These are phyloP conservation scores for Malus sieversii DNA, from an alignment of 306 rosid genomes.

Conservation along the genomic window DNA sequence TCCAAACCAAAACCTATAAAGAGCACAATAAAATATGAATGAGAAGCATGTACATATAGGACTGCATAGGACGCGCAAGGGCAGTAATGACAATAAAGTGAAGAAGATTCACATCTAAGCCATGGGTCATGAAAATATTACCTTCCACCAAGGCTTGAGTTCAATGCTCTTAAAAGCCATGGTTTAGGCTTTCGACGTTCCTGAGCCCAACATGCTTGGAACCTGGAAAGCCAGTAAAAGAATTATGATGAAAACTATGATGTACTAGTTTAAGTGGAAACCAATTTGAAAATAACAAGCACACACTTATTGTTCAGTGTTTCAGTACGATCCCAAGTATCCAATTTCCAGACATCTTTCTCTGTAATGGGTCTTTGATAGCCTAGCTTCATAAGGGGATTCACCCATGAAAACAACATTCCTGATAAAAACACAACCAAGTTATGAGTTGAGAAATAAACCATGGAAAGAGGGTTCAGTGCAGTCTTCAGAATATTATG, in stretches of 20 bases:
- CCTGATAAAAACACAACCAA: conserved; percentile 34
- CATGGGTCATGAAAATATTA: conserved; percentile 20
- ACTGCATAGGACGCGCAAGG: background rate
- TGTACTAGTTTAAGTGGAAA: background rate
- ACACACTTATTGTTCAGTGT: conserved; percentile 53
- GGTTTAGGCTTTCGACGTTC: conserved; percentile 75
- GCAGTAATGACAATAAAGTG: background rate
- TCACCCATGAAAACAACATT: conserved; percentile 69
- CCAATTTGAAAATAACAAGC: conserved; percentile 11
- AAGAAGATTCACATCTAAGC: conserved; percentile 1
- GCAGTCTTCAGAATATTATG: background rate
- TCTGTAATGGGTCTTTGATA: conserved; percentile 78
- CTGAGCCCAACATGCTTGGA: conserved; percentile 72
- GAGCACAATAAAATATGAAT: conserved; percentile 15
- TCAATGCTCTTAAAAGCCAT: conserved; percentile 89
- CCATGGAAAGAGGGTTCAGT: conserved; percentile 4
- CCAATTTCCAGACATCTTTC: conserved; percentile 90
- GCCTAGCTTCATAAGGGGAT: conserved; percentile 71
- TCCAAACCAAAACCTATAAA: conserved; percentile 92
- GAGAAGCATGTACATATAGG: conserved; percentile 5
- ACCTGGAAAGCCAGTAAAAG: conserved; percentile 33
- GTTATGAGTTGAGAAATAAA: conserved; percentile 10
- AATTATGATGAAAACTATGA: conserved; percentile 14
- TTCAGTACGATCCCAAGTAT: conserved; percentile 83
- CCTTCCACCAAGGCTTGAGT: conserved; percentile 84